These are phyloP conservation scores for Gaeumannomyces sp. DNA, from an alignment of 2,329 filamentous ascomycete species.

Conservation along the genomic window DNA sequence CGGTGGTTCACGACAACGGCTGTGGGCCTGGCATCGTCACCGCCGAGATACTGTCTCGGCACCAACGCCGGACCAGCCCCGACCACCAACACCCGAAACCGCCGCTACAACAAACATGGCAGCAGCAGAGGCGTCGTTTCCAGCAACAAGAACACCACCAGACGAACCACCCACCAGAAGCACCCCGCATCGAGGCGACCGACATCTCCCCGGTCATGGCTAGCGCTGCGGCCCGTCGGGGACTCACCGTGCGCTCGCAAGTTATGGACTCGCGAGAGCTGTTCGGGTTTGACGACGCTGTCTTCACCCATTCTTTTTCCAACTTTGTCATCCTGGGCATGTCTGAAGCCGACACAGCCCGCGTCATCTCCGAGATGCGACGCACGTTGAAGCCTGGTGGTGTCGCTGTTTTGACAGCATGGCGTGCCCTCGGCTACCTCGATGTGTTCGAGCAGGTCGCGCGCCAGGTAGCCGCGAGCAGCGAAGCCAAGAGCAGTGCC, in stretches of 20 bases:
- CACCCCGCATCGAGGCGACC: slow-evolving; percentile 15
- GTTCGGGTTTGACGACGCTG: slow-evolving; percentile 14
- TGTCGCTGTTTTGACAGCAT: slow-evolving; percentile 20
- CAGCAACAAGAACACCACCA: neutral
- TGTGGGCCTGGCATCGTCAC: slow-evolving; percentile 27
- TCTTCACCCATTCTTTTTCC: slow-evolving; percentile 22
- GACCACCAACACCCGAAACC: neutral
- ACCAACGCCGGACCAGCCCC: slow-evolving; percentile 7
- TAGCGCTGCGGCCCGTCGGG: slow-evolving; percentile 6
- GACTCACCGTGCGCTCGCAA: slow-evolving; percentile 6
- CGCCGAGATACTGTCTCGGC: slow-evolving; percentile 17
- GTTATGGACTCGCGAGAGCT: slow-evolving; percentile 19
- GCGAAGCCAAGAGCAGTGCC: neutral
- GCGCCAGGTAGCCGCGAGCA: neutral
- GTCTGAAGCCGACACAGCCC: slow-evolving; percentile 13
- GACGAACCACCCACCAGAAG: neutral
- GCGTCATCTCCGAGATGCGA: slow-evolving; percentile 22
- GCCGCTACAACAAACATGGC: neutral
- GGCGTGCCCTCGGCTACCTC: slow-evolving; percentile 9
- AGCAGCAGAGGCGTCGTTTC: neutral
- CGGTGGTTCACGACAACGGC: slow-evolving; percentile 26
- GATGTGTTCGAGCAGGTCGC: slow-evolving; percentile 4
- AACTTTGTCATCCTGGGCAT: slow-evolving; percentile 28
- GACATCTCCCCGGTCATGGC: slow-evolving; percentile 20
- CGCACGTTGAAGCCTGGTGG: slow-evolving; percentile 25